phyloP scores from a whole-genome alignment of 106 monocot species.

The Platanthera guangdongensis region DNA sequence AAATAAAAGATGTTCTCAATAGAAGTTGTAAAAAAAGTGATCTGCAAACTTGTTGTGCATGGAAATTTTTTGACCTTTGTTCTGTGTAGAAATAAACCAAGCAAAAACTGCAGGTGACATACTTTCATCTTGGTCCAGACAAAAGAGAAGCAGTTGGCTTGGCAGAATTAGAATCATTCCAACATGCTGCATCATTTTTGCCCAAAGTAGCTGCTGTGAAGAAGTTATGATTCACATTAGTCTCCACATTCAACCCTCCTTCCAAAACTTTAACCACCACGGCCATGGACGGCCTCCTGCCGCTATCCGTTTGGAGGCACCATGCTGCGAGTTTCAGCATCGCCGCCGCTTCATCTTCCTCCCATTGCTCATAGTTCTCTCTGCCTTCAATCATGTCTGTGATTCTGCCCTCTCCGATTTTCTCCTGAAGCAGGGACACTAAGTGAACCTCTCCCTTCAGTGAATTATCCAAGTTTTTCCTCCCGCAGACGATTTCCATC shows the following conservation, averaged over 20 bases:
- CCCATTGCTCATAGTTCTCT: background rate
- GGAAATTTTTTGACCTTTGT: no score
- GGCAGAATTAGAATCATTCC: no score
- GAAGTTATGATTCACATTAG: slow-evolving; percentile 1
- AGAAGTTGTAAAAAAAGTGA: no score
- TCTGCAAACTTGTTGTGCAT: no score
- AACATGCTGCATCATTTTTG: no score
- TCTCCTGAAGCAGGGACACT: slow-evolving; percentile 6
- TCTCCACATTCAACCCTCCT: slow-evolving; percentile 8
- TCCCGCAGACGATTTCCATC: slow-evolving; percentile 4
- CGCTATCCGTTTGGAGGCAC: slow-evolving; percentile 24
- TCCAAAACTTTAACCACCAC: slow-evolving; percentile 24
- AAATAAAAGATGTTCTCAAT: no score
- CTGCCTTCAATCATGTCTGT: background rate
- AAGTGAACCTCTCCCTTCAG: slow-evolving; percentile 6
- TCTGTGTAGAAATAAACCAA: no score
- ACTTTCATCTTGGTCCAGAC: no score
- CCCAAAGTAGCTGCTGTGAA: background rate
- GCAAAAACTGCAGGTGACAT: no score
- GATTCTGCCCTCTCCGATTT: background rate
- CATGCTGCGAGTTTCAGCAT: slow-evolving; percentile 15
- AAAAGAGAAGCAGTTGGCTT: no score
- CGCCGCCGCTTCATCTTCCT: slow-evolving; percentile 13
- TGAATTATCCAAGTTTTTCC: background rate
- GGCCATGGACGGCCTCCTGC: slow-evolving; percentile 28